Percentiles rank a stretch among this genome's conserved stretches.
Evolutionary conservation across 2,329 filamentous ascomycete species (phyloP).

Genomic region (Diaporthe ampelina): DNA sequence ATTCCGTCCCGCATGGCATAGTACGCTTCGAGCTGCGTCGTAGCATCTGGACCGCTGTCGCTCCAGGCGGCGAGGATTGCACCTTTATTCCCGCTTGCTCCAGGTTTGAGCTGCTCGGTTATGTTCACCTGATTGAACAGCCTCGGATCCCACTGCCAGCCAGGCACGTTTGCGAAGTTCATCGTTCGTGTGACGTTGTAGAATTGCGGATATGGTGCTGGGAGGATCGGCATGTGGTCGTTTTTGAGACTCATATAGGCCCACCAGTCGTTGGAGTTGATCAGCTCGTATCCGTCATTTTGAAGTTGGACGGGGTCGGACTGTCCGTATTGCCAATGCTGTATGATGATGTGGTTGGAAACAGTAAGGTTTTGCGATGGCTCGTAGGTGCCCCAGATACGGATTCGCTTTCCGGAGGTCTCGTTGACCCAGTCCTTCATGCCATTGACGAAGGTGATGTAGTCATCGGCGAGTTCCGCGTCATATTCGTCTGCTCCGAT

Average conservation of each 20-base stretch:
- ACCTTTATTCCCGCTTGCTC: conserved; percentile 48
- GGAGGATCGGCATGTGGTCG: conserved; percentile 60
- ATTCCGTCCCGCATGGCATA: conserved; percentile 61
- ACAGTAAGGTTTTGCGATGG: conserved; percentile 56
- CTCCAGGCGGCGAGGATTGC: conserved; percentile 62
- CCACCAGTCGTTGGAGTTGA: conserved; percentile 66
- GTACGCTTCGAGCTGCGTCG: conserved; percentile 62
- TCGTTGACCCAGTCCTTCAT: conserved; percentile 62
- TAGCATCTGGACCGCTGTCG: conserved; percentile 62
- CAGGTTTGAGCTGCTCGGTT: conserved; percentile 52
- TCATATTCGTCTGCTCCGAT: conserved; percentile 70
- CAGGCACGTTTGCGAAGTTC: conserved; percentile 57
- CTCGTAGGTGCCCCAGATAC: conserved; percentile 68
- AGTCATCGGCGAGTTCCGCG: conserved; percentile 59
- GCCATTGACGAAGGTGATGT: conserved; percentile 62
- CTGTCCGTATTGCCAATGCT: conserved; percentile 64
- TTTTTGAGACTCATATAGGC: conserved; percentile 69
- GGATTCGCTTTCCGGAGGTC: conserved; percentile 57
- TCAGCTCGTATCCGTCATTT: conserved; percentile 53
- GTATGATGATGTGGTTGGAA: conserved; percentile 55
- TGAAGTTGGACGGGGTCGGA: conserved; percentile 59
- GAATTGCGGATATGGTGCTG: conserved; percentile 61
- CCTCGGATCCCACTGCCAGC: conserved; percentile 62
- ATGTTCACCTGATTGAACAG: conserved; percentile 59
- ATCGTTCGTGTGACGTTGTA: conserved; percentile 59